Conservation (phyloP, 805 yeast genomes). For the Wickerhamiella dianesei region DNA sequence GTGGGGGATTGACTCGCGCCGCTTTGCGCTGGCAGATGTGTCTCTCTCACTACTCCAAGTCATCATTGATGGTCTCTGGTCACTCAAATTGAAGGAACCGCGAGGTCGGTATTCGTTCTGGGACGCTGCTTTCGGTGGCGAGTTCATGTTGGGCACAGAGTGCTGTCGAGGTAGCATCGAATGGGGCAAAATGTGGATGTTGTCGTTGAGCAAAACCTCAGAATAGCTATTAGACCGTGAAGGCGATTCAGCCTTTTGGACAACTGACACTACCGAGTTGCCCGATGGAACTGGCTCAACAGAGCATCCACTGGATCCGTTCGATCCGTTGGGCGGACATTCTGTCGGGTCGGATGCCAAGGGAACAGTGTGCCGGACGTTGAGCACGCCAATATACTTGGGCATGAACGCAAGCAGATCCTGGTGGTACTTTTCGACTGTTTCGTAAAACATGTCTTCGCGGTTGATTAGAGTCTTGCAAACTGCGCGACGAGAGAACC, state of each 20-base stretch:
- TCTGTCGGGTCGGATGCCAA: background rate
- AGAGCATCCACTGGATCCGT: background rate
- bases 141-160: background rate
- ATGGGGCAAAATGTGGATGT: slow-evolving; percentile 80
- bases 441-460: slow-evolving; percentile 86
- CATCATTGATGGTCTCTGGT: slow-evolving; percentile 19
- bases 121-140: too few relatives aligned
- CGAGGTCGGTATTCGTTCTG: slow-evolving; percentile 9
- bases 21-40: background rate
- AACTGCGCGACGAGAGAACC: slow-evolving; percentile 81
- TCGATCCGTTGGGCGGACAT: too few relatives aligned
- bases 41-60: slow-evolving; percentile 11
- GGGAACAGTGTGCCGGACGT: slow-evolving; percentile 58
- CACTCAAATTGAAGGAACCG: slow-evolving; percentile 15
- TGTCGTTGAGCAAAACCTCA: slow-evolving; percentile 85
- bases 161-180: slow-evolving; percentile 29
- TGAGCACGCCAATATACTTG: slow-evolving; percentile 80
- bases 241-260: slow-evolving; percentile 19
- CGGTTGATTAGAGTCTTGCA: slow-evolving; percentile 85
- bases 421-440: slow-evolving; percentile 63
- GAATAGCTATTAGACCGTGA: slow-evolving; percentile 27
- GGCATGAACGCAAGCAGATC: slow-evolving; percentile 82
- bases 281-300: background rate
- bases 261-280: background rate
- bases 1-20: background rate